phyloP scores from a whole-genome alignment of 2,329 filamentous ascomycete species.

The Diaporthe sp. region DNA sequence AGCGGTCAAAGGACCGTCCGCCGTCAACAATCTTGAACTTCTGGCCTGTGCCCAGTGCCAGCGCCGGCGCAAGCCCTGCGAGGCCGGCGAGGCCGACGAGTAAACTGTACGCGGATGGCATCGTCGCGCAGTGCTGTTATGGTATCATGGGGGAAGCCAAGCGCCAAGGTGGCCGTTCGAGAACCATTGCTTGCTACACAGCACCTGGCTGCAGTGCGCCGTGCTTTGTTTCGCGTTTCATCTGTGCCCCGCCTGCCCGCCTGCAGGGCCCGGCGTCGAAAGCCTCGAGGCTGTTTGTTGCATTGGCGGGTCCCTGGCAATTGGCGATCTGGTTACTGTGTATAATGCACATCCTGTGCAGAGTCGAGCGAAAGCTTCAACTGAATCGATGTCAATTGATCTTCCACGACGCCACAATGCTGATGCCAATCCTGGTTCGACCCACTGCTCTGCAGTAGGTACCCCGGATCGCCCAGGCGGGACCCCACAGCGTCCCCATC shows the following conservation, averaged over 20 bases:
- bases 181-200: neutral
- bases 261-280: neutral
- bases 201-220: neutral
- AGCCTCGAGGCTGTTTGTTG: neutral
- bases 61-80: slow-evolving; percentile 17
- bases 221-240: slow-evolving; percentile 14
- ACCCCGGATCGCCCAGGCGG: slow-evolving; percentile 9
- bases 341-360: neutral
- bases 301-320: neutral
- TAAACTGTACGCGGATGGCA: slow-evolving; percentile 12
- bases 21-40: slow-evolving; percentile 45
- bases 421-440: neutral
- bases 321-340: neutral
- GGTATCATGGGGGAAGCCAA: neutral
- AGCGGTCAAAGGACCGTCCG: slow-evolving; percentile 50
- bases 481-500: neutral
- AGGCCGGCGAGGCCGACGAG: slow-evolving; percentile 14
- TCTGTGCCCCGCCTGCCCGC: slow-evolving; percentile 11
- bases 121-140: slow-evolving; percentile 17
- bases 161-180: slow-evolving; percentile 21
- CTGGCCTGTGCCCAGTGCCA: slow-evolving; percentile 30
- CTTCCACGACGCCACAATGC: neutral
- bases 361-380: neutral
- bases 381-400: neutral
- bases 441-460: neutral